A percentile compares a stretch with the other conserved stretches of the same genome.
Conservation (phyloP, 176 grass and related monocot genomes). For the Oryza officinalis region DNA sequence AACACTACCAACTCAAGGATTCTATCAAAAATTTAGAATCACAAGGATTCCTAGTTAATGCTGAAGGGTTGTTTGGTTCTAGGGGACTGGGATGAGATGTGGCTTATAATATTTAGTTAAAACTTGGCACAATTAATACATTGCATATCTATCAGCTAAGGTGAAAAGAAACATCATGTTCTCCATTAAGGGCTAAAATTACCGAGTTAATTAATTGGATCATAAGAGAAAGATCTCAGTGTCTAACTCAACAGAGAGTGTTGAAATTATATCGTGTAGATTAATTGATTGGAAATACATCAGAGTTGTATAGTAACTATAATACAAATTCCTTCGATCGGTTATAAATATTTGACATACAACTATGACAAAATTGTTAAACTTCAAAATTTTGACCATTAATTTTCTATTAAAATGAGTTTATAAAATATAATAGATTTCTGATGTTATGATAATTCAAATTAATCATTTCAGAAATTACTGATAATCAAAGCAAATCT, state of each 20-base stretch:
- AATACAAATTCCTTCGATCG: no score
- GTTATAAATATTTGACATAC: no score
- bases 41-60: neutral
- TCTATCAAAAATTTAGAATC: neutral
- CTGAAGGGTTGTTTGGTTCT: neutral
- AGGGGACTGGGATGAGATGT: neutral
- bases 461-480: no score
- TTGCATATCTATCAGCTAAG: neutral
- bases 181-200: neutral
- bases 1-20: neutral
- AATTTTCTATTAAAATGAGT: no score
- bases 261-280: neutral
- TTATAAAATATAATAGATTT: no score
- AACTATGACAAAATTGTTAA: no score
- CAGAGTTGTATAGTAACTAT: neutral
- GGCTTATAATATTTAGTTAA: neutral
- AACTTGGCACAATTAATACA: neutral
- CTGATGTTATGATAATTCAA: no score
- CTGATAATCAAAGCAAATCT: no score
- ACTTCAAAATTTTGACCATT: no score
- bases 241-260: neutral
- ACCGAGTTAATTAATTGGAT: neutral
- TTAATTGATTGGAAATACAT: neutral
- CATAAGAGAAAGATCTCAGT: neutral
- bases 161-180: neutral